Base-by-base conservation (phyloP, 306 rosid species). In the Aeschynomene evenia region DNA sequence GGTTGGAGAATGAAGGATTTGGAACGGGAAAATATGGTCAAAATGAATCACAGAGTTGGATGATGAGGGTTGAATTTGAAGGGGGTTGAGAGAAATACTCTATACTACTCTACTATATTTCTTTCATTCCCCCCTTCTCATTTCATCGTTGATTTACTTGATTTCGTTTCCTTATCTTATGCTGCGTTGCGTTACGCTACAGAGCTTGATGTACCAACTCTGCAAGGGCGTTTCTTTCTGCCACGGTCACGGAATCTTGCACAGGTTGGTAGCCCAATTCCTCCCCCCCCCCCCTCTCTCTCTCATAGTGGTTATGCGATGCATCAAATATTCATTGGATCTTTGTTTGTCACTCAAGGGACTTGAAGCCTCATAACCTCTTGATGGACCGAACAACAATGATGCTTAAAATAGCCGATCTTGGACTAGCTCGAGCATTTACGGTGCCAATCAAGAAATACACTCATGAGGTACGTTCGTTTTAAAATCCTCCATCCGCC, bases 181-280 rank as follows among this genome's bases (percentile, higher is more conserved):
- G n/a, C n/a, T n/a, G n/a, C n/a, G n/a, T n/a, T n/a, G n/a, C n/a
- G n/a, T n/a, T n/a, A n/a, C n/a, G n/a, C n/a, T 59, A 1, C 77
- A 93, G 96, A 83, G 89, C 73, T 67, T 94, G 79, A 94, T 94
- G 99, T 91, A 73, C 79, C 97, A 94, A 75, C 95, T 94, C 5
- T 94, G 99, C 79, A 91, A 91, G 78, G 97, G 99, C 7, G 97
- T 94, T 69, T 96, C 99, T 61, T 88, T 94, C 80, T 94, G 97
- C 78, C 99, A 94, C 21, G 96, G 96, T 21, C 99, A 94, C 75
- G 99, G 97, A 36, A 88, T 94, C 79, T 79, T 91, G 62, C 99
- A 94, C 74, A 90, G 96, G 97, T 86, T 29, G 0, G 31, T n/a
- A 16, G 22, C 28, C 43, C 43, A 9, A 8, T 2, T 1, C 24